Evolutionary conservation across 768 basidiomycete genomes (phyloP), one percentile per base, ranked within the genome.

Genomic region (Suillus hirtellus): DNA sequence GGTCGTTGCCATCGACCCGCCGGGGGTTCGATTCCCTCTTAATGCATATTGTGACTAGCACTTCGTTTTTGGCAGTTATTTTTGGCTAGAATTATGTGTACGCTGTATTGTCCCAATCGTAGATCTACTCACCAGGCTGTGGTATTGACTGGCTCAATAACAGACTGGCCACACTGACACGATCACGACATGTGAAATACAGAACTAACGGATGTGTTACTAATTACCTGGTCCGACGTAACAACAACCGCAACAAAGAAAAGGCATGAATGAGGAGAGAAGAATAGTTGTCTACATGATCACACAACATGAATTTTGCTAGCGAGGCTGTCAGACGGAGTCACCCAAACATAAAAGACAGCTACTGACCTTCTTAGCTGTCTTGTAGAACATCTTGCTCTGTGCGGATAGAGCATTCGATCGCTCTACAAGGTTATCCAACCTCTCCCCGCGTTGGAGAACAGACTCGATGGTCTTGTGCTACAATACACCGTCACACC

Each of bases 401-500:
- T 95, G 93, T 17, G 86, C 80, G 44, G 94, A 93, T 61, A 98
- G 77, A 40, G 90, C 89, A 72, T 92, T 89, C 62, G 95, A 97
- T 44, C 96, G 86, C 70, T 98, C 96, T 14, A 99, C 96, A 10
- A 99, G 81, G 75, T 93, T 93, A 76, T 98, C 95, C 52, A 99
- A 82, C 78, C 94, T 95, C 84, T 99, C 96, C 50, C 97, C 97
- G 14, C 97, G 88, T 74, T 96, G 89, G 47, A 99, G 83, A 11
- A 99, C 96, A 3, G 92, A 93, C 73, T 99, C 97, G 70, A 99
- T 99, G 35, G 97, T 99, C 83, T 99, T 98, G 82, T 99, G 97
- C 96, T 99, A 72, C 62, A 63, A 44, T 59, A 53, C 42, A 49
- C 15, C 21, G 40, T 54, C 14, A 9, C 5, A 47, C 58, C 21